Percentiles rank a stretch among this genome's conserved stretches.
phyloP scores from a whole-genome alignment of 768 basidiomycete species.

The Cystofilobasidium capitatum region DNA sequence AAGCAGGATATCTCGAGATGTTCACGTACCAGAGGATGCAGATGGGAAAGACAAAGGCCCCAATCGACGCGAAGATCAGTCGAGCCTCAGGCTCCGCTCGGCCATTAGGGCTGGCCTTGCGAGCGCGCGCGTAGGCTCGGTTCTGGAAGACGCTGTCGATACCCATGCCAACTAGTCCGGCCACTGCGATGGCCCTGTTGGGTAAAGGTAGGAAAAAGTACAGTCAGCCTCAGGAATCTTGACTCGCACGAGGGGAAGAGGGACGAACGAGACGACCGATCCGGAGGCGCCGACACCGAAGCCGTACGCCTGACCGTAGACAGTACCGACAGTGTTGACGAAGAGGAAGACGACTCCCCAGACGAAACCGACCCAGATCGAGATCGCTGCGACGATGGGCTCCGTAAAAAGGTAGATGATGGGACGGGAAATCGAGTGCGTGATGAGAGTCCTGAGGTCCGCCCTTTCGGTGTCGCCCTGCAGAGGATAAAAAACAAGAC shows the following conservation, averaged over 20 bases:
- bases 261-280: slow-evolving; percentile 31
- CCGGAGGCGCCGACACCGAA: slow-evolving; percentile 32
- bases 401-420: slow-evolving; percentile 34
- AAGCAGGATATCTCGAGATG: too few species aligned
- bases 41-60: slow-evolving; percentile 13
- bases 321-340: slow-evolving; percentile 26
- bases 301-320: slow-evolving; percentile 29
- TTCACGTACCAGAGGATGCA: too few species aligned
- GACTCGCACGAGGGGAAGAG: neutral
- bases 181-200: slow-evolving; percentile 31
- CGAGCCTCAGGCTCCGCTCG: slow-evolving; percentile 36
- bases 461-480: slow-evolving; percentile 32
- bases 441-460: slow-evolving; percentile 31
- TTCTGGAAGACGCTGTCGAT: slow-evolving; percentile 33
- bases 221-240: neutral
- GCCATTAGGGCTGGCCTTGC: slow-evolving; percentile 28
- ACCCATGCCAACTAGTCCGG: slow-evolving; percentile 32
- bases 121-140: slow-evolving; percentile 30
- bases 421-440: slow-evolving; percentile 34
- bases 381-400: slow-evolving; percentile 36
- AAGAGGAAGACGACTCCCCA: slow-evolving; percentile 37
- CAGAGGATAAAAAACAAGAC: neutral
- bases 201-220: neutral
- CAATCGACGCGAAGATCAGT: slow-evolving; percentile 32
- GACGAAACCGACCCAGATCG: slow-evolving; percentile 36